These are phyloP conservation scores for Lactarius psammicola DNA, from an alignment of 768 basidiomycete species.

Conservation along the genomic window DNA sequence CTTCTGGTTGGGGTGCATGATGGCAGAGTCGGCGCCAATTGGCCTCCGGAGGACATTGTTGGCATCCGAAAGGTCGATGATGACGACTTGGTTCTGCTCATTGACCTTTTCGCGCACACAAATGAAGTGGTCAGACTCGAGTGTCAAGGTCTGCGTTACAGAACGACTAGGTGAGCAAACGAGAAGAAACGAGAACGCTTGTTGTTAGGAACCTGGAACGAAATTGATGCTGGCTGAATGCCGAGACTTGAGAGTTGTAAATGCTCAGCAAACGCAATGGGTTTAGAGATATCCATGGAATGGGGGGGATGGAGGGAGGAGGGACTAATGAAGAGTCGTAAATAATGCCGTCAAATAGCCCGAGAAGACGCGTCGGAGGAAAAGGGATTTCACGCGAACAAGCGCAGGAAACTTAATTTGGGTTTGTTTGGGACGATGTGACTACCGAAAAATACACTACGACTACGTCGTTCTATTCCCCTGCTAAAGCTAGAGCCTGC, in stretches of 20 bases:
- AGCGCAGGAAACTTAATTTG: constrained; percentile 22
- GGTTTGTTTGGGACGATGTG: constrained; percentile 22
- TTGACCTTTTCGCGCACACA: constrained; percentile 95
- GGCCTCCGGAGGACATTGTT: constrained; percentile 96
- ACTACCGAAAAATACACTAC: not conserved
- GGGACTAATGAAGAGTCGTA: constrained; percentile 24
- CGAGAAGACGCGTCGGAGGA: constrained; percentile 20
- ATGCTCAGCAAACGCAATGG: constrained; percentile 87
- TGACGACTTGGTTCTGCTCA: constrained; percentile 97
- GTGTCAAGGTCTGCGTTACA: constrained; percentile 69
- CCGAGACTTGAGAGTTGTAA: constrained; percentile 94
- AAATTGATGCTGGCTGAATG: constrained; percentile 94
- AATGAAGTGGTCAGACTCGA: constrained; percentile 98
- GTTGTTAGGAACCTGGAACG: constrained; percentile 76
- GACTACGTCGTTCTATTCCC: constrained; percentile 41
- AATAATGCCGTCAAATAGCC: constrained; percentile 15
- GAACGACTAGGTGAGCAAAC: not conserved
- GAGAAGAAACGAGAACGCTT: constrained; percentile 6
- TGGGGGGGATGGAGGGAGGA: not conserved
- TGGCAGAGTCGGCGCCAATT: constrained; percentile 97
- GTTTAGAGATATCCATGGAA: constrained; percentile 52
- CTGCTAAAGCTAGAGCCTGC: constrained; percentile 65
- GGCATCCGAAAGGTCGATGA: constrained; percentile 95
- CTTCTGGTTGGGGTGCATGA: constrained; percentile 97
- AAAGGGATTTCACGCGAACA: not conserved